Conservation (phyloP, 805 yeast genomes). For the Yamadazyma laniorum region DNA sequence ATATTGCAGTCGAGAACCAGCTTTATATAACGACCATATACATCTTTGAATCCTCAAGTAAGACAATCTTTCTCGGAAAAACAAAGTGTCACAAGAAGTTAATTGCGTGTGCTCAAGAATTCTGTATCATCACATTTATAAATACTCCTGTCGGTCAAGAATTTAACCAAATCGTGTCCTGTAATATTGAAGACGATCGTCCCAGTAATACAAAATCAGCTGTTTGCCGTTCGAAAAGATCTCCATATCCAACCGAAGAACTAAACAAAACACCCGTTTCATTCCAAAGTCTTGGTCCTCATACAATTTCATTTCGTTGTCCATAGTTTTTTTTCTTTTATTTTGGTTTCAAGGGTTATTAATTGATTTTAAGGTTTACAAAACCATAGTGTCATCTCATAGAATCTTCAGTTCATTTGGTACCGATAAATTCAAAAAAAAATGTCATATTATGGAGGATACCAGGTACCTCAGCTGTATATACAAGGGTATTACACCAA, state of each 20-base stretch:
- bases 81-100: too few species aligned
- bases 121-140: too few species aligned
- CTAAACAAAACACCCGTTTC: too few species aligned
- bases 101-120: too few species aligned
- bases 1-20: neutral
- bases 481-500: slow-evolving; percentile 34
- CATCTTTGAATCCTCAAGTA: neutral
- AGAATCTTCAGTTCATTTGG: slow-evolving; percentile 1
- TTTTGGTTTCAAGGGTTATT: slow-evolving; percentile 7
- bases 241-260: too few species aligned
- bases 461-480: slow-evolving; percentile 40
- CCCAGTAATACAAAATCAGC: too few species aligned
- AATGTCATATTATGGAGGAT: slow-evolving; percentile 45
- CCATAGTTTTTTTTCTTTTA: slow-evolving; percentile 9
- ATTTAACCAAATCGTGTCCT: too few species aligned
- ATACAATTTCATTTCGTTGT: slow-evolving; percentile 5
- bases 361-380: slow-evolving; percentile 3
- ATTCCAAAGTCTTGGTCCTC: neutral
- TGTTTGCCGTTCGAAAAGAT: too few species aligned
- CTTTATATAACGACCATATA: neutral
- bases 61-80: too few species aligned
- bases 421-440: slow-evolving; percentile 3
- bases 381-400: too few species aligned
- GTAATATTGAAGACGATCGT: too few species aligned
- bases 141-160: too few species aligned